Evolutionary conservation across 768 basidiomycete genomes (phyloP).

Genomic region (Flagelloscypha sp.): DNA sequence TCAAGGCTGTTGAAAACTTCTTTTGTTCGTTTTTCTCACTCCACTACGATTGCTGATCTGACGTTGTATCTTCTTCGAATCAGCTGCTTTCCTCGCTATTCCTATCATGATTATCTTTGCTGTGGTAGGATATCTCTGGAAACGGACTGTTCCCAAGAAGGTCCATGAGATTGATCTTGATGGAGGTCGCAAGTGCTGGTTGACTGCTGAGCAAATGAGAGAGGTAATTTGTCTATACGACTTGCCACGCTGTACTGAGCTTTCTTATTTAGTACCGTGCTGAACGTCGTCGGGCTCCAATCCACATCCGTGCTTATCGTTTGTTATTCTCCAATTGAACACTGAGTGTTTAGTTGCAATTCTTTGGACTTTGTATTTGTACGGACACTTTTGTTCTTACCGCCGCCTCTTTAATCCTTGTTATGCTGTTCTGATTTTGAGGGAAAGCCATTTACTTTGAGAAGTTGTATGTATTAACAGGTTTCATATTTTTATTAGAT

Average conservation of each 20-base stretch:
- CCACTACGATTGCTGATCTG: no score
- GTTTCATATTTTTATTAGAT: no score
- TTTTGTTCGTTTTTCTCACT: slow-evolving; percentile 30
- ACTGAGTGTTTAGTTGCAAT: no score
- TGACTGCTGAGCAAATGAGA: slow-evolving; percentile 37
- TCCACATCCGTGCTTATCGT: slow-evolving; percentile 29
- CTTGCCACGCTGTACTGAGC: not conserved
- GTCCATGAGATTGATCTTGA: slow-evolving; percentile 29
- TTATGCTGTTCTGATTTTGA: no score
- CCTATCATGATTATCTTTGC: slow-evolving; percentile 35
- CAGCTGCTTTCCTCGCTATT: slow-evolving; percentile 26
- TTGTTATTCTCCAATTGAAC: slow-evolving; percentile 30
- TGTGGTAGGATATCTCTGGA: slow-evolving; percentile 30
- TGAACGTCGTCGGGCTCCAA: slow-evolving; percentile 27
- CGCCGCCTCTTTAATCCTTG: no score
- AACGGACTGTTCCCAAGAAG: slow-evolving; percentile 20
- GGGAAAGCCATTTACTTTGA: no score
- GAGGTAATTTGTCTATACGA: slow-evolving; percentile 16
- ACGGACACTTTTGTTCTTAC: no score
- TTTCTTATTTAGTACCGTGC: slow-evolving; percentile 27
- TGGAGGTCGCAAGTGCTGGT: slow-evolving; percentile 38
- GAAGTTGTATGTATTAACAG: no score
- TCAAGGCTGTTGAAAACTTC: slow-evolving; percentile 31
- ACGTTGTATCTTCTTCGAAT: no score
- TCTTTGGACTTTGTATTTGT: no score